Percentiles rank a stretch among this genome's conserved stretches.
phyloP scores from a whole-genome alignment of 2,329 filamentous ascomycete genomes.

The Talaromyces sp. region DNA sequence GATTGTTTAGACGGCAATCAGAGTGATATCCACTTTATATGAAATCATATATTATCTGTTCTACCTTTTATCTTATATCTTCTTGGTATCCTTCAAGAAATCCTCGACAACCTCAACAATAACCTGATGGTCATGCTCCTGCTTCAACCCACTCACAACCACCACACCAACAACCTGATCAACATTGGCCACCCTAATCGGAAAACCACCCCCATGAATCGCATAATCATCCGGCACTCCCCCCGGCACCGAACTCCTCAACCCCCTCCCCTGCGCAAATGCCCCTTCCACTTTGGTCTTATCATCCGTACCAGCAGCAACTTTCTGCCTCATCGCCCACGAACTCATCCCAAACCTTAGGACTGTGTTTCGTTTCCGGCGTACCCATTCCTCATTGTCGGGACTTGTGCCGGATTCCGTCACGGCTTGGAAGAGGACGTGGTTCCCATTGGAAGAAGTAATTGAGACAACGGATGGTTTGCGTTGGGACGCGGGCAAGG shows the following conservation, averaged over 20 bases:
- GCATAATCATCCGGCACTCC: constrained; percentile 61
- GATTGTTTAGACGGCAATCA: constrained; percentile 22
- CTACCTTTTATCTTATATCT: not conserved
- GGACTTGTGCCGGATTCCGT: constrained; percentile 66
- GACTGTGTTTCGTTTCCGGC: constrained; percentile 69
- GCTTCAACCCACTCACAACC: constrained; percentile 72
- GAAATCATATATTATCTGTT: not conserved
- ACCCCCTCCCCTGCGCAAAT: constrained; percentile 65
- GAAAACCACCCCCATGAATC: constrained; percentile 75
- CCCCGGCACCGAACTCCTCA: constrained; percentile 53
- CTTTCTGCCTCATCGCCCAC: constrained; percentile 71
- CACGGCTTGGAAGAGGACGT: constrained; percentile 68
- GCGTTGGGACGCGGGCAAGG: constrained; percentile 33
- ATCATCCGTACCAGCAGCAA: constrained; percentile 29
- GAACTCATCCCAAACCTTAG: constrained; percentile 68
- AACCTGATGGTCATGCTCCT: constrained; percentile 74
- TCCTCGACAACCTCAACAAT: constrained; percentile 68
- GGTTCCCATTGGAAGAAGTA: constrained; percentile 37
- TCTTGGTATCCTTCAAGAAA: constrained; percentile 32
- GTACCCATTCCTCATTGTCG: constrained; percentile 70
- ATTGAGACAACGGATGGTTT: constrained; percentile 45
- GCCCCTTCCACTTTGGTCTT: constrained; percentile 57
- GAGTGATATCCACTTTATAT: constrained; percentile 20
- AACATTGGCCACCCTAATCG: constrained; percentile 68
- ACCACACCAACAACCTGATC: constrained; percentile 74